A percentile compares a stretch with the other conserved stretches of the same genome.
Conservation (phyloP, 1,284 basidiomycete species). For the Sanghuangporus baumii region DNA sequence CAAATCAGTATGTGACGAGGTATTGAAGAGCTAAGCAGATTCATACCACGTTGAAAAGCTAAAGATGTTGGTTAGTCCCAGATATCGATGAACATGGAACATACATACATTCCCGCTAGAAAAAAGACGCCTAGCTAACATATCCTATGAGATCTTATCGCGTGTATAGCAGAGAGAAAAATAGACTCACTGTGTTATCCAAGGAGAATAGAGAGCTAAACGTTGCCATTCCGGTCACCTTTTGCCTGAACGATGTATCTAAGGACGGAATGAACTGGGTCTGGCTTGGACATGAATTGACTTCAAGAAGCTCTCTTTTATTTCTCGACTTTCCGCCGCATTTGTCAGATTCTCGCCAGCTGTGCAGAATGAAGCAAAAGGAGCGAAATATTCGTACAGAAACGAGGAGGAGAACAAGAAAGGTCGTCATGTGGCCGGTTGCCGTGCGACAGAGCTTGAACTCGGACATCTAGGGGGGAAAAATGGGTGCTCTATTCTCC, state of each 20-base stretch:
- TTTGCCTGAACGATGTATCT: not conserved
- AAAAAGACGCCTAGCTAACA: not conserved
- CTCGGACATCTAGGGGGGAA: too few species aligned
- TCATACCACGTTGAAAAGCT: not conserved
- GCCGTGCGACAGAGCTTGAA: too few species aligned
- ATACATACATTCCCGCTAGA: not conserved
- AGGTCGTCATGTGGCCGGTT: too few species aligned
- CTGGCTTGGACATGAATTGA: too few species aligned
- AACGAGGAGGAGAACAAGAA: too few species aligned
- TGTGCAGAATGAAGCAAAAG: too few species aligned
- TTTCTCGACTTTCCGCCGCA: too few species aligned
- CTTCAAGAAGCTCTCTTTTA: too few species aligned
- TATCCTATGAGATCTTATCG: not conserved
- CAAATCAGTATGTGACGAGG: not conserved
- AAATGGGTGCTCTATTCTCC: too few species aligned
- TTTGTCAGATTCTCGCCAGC: too few species aligned
- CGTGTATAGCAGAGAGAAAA: not conserved
- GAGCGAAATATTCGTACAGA: too few species aligned
- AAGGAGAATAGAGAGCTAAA: not conserved
- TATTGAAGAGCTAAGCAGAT: not conserved
- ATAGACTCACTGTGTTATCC: not conserved
- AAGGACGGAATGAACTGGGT: not conserved
- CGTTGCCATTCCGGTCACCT: not conserved
- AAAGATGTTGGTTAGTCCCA: not conserved
- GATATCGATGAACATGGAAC: not conserved